Evolutionary conservation across 352 stramenopile genomes (phyloP).

Genomic region (Pythium dissotocum): DNA sequence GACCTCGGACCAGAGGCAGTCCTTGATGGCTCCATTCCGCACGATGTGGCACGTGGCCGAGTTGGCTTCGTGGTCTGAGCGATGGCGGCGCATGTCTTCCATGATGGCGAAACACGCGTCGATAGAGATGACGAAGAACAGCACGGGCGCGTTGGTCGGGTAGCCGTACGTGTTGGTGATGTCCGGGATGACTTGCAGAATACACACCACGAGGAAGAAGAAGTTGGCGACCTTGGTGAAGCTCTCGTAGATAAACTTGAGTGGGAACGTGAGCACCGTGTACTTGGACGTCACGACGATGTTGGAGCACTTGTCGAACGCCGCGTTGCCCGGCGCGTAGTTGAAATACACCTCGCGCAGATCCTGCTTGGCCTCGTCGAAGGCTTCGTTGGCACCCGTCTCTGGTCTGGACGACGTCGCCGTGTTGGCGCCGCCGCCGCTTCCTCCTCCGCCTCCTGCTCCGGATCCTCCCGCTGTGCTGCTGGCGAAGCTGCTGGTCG

Average conservation of each 20-base stretch:
- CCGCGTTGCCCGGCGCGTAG: slow-evolving; percentile 58
- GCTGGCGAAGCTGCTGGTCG: neutral
- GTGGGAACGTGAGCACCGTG: slow-evolving; percentile 81
- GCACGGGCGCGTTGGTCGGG: slow-evolving; percentile 72
- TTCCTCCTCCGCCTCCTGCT: slow-evolving; percentile 2
- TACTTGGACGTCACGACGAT: slow-evolving; percentile 92
- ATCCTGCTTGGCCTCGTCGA: slow-evolving; percentile 28
- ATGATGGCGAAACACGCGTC: slow-evolving; percentile 89
- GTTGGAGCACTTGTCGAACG: slow-evolving; percentile 77
- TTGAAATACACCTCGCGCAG: slow-evolving; percentile 78
- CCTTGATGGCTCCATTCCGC: slow-evolving; percentile 67
- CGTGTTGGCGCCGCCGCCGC: neutral
- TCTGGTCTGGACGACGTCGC: slow-evolving; percentile 8
- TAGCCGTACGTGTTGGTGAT: slow-evolving; percentile 84
- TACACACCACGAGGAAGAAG: slow-evolving; percentile 92
- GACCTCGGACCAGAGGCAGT: slow-evolving; percentile 76
- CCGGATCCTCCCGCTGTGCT: neutral
- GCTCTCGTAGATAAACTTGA: slow-evolving; percentile 88
- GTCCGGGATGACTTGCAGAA: slow-evolving; percentile 83
- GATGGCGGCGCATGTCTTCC: slow-evolving; percentile 80
- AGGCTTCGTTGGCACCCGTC: slow-evolving; percentile 14
- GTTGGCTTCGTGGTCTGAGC: slow-evolving; percentile 84
- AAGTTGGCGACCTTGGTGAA: slow-evolving; percentile 92
- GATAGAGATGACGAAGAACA: slow-evolving; percentile 91
- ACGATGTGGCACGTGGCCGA: slow-evolving; percentile 68